Percentiles rank a stretch among this genome's conserved stretches.
Evolutionary conservation across 176 grass and related monocot genomes (phyloP).

Genomic region (Aegilops sharonensis): DNA sequence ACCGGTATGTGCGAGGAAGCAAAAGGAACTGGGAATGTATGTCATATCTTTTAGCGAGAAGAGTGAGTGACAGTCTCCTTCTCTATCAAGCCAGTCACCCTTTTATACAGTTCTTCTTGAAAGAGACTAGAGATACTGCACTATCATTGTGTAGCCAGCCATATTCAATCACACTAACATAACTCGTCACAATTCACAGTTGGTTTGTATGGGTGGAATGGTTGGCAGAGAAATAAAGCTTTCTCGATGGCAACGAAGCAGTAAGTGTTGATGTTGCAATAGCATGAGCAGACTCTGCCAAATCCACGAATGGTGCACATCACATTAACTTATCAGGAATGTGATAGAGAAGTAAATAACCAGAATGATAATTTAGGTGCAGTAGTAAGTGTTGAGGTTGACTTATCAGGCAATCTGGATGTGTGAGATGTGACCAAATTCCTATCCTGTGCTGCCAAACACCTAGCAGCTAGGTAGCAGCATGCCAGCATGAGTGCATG

Average conservation of each 20-base stretch:
- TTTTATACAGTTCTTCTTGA: conserved; percentile 6
- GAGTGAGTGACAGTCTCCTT: not conserved
- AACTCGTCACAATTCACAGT: not conserved
- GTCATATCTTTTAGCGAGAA: conserved; percentile 12
- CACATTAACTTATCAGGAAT: conserved; percentile 5
- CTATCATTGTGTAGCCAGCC: too few species aligned
- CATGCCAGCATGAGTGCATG: not conserved
- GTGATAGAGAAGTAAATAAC: not conserved
- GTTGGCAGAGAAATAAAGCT: conserved; percentile 8
- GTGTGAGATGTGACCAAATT: not conserved
- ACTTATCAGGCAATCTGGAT: conserved; percentile 32
- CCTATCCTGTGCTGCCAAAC: not conserved
- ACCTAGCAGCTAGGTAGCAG: not conserved
- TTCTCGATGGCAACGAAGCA: not conserved
- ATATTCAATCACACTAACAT: not conserved
- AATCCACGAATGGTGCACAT: not conserved
- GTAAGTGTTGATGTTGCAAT: not conserved
- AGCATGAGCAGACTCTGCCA: not conserved
- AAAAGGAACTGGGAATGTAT: conserved; percentile 3
- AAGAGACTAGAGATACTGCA: not conserved
- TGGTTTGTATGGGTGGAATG: not conserved
- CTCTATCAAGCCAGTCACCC: not conserved
- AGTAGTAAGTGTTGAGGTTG: conserved; percentile 22
- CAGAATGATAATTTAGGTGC: conserved; percentile 13
- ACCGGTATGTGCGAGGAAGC: conserved; percentile 4